These are phyloP conservation scores for Moniliella sp. DNA, from an alignment of 1,284 basidiomycete genomes.

Conservation along the genomic window DNA sequence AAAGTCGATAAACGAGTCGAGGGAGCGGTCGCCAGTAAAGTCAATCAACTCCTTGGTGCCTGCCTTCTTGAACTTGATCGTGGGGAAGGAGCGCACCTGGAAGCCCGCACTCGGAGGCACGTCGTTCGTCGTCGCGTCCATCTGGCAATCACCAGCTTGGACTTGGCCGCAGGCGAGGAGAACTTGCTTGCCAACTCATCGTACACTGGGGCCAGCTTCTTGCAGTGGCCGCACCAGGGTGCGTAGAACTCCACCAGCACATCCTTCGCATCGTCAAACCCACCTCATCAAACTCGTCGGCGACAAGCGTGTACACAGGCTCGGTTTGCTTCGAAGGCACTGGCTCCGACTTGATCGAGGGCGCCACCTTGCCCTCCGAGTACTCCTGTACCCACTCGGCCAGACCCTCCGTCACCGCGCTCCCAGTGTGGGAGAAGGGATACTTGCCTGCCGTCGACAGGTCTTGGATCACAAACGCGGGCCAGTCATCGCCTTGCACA, in stretches of 20 bases:
- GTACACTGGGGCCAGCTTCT: conserved; percentile 83
- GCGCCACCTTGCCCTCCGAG: conserved; percentile 51
- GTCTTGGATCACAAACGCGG: conserved; percentile 79
- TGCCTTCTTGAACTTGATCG: conserved; percentile 85
- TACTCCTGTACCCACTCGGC: conserved; percentile 46
- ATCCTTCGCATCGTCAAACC: conserved; percentile 66
- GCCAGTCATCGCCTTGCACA: conserved; percentile 58
- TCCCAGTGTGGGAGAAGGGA: conserved; percentile 52
- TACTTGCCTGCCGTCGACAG: conserved; percentile 65
- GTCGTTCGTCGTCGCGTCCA: conserved; percentile 92
- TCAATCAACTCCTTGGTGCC: conserved; percentile 67
- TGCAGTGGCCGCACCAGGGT: conserved; percentile 59
- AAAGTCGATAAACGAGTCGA: conserved; percentile 30
- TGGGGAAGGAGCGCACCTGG: conserved; percentile 61
- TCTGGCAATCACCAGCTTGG: conserved; percentile 58
- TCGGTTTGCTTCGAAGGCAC: conserved; percentile 65
- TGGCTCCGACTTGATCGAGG: conserved; percentile 72
- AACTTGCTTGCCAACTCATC: conserved; percentile 73
- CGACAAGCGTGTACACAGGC: conserved; percentile 61
- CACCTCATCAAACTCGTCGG: conserved; percentile 63
- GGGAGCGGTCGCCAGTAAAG: conserved; percentile 30
- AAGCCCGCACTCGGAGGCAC: conserved; percentile 67
- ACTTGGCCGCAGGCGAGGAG: conserved; percentile 45
- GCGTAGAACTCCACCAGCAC: conserved; percentile 88
- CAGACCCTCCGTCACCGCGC: conserved; percentile 40